Percentiles rank a stretch among this genome's conserved stretches.
Evolutionary conservation across 148 eudicot species (phyloP).

Genomic region (Polygonum maritimum): DNA sequence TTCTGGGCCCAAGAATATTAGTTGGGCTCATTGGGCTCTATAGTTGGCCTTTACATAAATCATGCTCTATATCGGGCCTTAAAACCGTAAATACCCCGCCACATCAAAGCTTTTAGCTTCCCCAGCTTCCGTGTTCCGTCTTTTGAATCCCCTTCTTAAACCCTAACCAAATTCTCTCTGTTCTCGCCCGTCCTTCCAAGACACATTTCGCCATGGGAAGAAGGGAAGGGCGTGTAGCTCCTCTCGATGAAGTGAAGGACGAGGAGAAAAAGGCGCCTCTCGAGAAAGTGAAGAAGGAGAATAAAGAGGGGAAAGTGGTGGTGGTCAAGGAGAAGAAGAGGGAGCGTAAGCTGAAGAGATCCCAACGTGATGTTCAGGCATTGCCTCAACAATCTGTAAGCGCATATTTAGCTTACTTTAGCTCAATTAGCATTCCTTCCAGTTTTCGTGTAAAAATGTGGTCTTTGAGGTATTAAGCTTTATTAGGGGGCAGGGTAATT

Average conservation of each 20-base stretch:
- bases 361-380: slow-evolving; percentile 7
- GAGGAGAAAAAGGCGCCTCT: background rate
- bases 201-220: background rate
- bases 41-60: background rate
- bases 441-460: background rate
- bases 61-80: background rate
- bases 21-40: background rate
- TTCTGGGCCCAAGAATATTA: too few relatives aligned
- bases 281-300: background rate
- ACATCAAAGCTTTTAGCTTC: background rate
- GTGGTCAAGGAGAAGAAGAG: background rate
- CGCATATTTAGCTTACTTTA: background rate
- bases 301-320: background rate
- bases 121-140: background rate
- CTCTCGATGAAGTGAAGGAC: background rate
- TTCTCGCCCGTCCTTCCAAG: background rate
- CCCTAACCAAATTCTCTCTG: background rate
- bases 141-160: background rate
- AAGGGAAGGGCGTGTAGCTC: background rate
- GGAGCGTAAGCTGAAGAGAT: slow-evolving; percentile 8
- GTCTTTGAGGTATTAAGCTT: background rate
- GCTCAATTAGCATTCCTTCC: background rate
- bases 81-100: background rate
- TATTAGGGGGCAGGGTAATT: too few relatives aligned
- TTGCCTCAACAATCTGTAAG: slow-evolving; percentile 7